Base-by-base conservation (phyloP, 2,329 filamentous ascomycete species). In the Aspergillus eucalypticola region DNA sequence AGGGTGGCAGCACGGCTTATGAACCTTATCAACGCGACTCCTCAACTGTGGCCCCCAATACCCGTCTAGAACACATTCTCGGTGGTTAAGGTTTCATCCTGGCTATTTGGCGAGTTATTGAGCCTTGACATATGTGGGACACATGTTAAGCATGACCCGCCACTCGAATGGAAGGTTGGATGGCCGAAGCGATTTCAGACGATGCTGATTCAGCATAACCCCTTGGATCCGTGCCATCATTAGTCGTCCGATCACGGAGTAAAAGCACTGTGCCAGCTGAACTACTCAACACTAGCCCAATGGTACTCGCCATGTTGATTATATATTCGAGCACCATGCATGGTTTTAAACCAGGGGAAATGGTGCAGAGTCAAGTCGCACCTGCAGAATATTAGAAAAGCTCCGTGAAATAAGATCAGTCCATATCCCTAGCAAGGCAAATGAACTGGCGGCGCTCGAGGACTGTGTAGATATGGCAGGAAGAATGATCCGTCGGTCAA, bases 401-500 rank as follows among this genome's bases (percentile, higher is more conserved):
- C 19, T 6, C 7, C 2, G 3, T 11, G 8, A 27, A n/a, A 8
- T 50, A 10, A 29, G n/a, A 17, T 19, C 5, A n/a, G 29, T 50
- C 4, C 27, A 10, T 17, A n/a, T 50, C 8, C 46, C 46, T 50
- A 50, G 25, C 23, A 32, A 32, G 46, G 46, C 29, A 50, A 50
- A 32, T 32, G 46, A 27, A 29, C 15, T 4, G 46, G n/a, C 17
- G 6, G 5, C 19, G 25, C 46, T 10, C n/a, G 46, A 50, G 46
- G 5, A 8, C 46, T 27, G 15, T n/a, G 25, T 29, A 27, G 25
- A 17, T 50, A 29, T 50, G 46, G 46, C 23, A 17, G 46, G 46
- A 50, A 50, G n/a, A 50, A 29, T 50, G 25, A 50, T 50, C 46
- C 46, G 25, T 29, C 46, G 25, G 46, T 29, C 46, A 50, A n/a